A percentile compares a stretch with the other conserved stretches of the same genome.
phyloP scores from a whole-genome alignment of 495 filamentous ascomycete species.

The Hypoxylon crocopeplum region DNA sequence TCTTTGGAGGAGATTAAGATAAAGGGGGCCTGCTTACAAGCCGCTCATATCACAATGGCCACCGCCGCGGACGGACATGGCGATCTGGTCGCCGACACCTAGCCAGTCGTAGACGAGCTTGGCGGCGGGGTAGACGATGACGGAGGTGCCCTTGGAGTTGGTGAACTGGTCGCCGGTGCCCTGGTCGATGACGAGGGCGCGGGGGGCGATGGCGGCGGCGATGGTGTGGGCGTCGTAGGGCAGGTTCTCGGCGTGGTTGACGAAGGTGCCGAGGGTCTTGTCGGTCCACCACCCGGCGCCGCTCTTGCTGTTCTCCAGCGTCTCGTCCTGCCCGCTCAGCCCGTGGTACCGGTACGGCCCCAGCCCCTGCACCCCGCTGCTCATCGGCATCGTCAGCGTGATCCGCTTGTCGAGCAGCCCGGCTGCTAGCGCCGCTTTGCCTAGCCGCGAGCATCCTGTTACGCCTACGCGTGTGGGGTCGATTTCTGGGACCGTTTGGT shows the following conservation, averaged over 20 bases:
- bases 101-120: slow-evolving; percentile 61
- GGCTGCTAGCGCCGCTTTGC: slow-evolving; percentile 59
- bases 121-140: slow-evolving; percentile 58
- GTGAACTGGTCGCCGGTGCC: slow-evolving; percentile 55
- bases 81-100: slow-evolving; percentile 55
- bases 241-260: slow-evolving; percentile 56
- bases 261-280: slow-evolving; percentile 53
- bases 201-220: slow-evolving; percentile 58
- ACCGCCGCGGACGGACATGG: slow-evolving; percentile 55
- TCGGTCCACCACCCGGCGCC: slow-evolving; percentile 62
- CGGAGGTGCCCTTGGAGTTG: slow-evolving; percentile 59
- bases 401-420: slow-evolving; percentile 60
- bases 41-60: slow-evolving; percentile 60
- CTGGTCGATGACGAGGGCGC: slow-evolving; percentile 60
- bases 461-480: slow-evolving; percentile 55
- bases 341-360: slow-evolving; percentile 60
- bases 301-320: slow-evolving; percentile 61
- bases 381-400: slow-evolving; percentile 63
- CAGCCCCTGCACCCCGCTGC: slow-evolving; percentile 58
- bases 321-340: slow-evolving; percentile 61
- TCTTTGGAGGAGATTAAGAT: too few relatives aligned
- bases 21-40: slow-evolving; percentile 44
- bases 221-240: slow-evolving; percentile 62
- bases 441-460: slow-evolving; percentile 60
- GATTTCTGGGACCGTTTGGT: slow-evolving; percentile 57